Base-by-base conservation (phyloP, 371 early-diverging fungal genomes). In the Syncephalastrum monosporum region DNA sequence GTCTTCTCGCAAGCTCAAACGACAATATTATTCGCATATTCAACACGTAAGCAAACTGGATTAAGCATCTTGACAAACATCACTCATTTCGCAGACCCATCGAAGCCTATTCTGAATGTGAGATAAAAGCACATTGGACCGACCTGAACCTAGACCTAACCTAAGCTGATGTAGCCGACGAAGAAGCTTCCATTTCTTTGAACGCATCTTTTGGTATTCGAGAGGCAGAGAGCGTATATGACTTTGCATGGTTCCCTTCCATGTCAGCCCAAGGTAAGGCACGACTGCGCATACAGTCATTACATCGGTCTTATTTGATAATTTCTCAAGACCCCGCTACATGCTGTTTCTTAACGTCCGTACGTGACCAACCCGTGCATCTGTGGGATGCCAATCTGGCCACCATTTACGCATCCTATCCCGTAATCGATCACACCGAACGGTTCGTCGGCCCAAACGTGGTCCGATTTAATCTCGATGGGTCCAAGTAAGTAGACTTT, bases 311-410 rank as follows among this genome's bases (percentile, higher is more conserved):
- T 27, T 48, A 21, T 21, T 21, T 21, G 2, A 21, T 4, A 24
- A 3, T 44, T 1, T 25, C 41, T 19, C 10, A 51, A 78, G 87
- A 88, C 60, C 84, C 86, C 4, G 65, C 78, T 14, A 81, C 87
- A 7, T 87, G 84, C 58, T 85, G 85, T 49, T 83, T 90, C 33
- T 19, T 88, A 8, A 77, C 84, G 0, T 83, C 85, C 27, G 82
- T 81, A 6, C 71, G 86, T 33, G 89, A 88, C 57, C 87, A 88
- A 50, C 89, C 90, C 3, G 70, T 90, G 12, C 86, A 78, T 41
- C 55, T 90, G 25, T 88, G 90, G 89, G 88, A 90, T 56, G 80
- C 82, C 0, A 23, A n/a, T 27, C 15, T 3, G 21, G 27, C 19
- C 5, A n/a, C 27, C 55, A 84, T 82, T 25, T 80, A 1, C 65